Conservation (phyloP, 1,284 basidiomycete genomes). For the Heterobasidion annosum region DNA sequence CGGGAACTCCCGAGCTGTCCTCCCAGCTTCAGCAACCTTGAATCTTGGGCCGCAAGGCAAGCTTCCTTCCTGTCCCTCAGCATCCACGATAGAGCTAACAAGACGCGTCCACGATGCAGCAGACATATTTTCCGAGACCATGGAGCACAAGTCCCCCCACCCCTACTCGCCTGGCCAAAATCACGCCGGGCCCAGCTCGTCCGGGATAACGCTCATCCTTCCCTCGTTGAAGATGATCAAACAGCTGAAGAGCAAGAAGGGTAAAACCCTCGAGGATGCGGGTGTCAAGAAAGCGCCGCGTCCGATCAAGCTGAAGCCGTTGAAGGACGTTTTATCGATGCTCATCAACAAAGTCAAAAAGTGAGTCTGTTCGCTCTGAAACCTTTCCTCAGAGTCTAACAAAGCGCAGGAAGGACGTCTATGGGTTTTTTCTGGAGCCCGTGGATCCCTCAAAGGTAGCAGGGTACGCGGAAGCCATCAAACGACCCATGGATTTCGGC, state of each 20-base stretch:
- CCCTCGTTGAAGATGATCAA: slow-evolving; percentile 25
- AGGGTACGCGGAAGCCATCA: slow-evolving; percentile 61
- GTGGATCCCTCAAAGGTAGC: slow-evolving; percentile 59
- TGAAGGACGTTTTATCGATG: slow-evolving; percentile 61
- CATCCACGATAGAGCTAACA: no score
- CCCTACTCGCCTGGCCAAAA: background rate
- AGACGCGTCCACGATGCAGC: no score
- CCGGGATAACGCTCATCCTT: slow-evolving; percentile 23
- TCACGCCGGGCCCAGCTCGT: slow-evolving; percentile 9
- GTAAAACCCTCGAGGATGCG: slow-evolving; percentile 14
- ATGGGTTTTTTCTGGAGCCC: slow-evolving; percentile 74
- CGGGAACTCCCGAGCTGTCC: background rate
- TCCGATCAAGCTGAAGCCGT: slow-evolving; percentile 65
- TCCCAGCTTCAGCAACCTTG: background rate
- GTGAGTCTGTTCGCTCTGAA: slow-evolving; percentile 26
- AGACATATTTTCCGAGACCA: background rate
- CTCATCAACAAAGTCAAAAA: slow-evolving; percentile 69
- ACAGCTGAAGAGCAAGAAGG: slow-evolving; percentile 24
- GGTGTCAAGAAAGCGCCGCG: slow-evolving; percentile 25
- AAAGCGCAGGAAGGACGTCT: slow-evolving; percentile 65
- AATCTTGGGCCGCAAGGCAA: background rate
- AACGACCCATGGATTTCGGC: slow-evolving; percentile 76
- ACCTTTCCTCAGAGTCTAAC: no score
- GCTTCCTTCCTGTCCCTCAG: background rate
- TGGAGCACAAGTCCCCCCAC: background rate